Evolutionary conservation across 140 eudicot genomes (phyloP).

Genomic region (Oenanthe javanica): DNA sequence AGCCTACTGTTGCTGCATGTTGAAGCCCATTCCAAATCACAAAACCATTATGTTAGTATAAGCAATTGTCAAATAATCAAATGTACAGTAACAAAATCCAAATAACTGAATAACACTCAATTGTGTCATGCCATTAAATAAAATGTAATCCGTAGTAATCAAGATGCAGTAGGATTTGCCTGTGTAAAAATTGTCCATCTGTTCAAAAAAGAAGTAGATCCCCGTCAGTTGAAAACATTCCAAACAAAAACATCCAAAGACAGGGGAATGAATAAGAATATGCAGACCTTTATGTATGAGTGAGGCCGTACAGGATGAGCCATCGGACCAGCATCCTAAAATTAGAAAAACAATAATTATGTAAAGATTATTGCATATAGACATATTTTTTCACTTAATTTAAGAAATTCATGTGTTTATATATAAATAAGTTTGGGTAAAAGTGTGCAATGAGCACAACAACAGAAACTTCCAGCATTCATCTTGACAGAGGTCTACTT

Average conservation of each 20-base stretch:
- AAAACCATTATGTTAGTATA: conserved; percentile 15
- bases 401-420: too few relatives aligned
- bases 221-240: too few relatives aligned
- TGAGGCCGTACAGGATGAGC: conserved; percentile 99
- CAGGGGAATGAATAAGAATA: background rate
- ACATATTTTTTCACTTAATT: background rate
- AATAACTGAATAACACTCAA: too few relatives aligned
- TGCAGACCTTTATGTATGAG: conserved; percentile 81
- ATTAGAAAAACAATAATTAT: conserved; percentile 9
- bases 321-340: conserved; percentile 98
- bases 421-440: too few relatives aligned
- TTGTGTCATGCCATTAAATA: too few relatives aligned
- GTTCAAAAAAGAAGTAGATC: background rate
- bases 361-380: background rate
- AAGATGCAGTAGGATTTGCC: conserved; percentile 28
- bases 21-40: conserved; percentile 14
- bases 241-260: background rate
- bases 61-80: conserved; percentile 3
- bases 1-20: conserved; percentile 61
- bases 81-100: background rate
- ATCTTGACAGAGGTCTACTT: background rate
- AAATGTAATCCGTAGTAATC: background rate
- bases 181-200: conserved; percentile 99
- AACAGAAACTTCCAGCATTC: background rate
- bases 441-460: too few relatives aligned